Evolutionary conservation across 441 rosid genomes (phyloP), one percentile per base, ranked within the genome.

Genomic region (Erodium moschatum): DNA sequence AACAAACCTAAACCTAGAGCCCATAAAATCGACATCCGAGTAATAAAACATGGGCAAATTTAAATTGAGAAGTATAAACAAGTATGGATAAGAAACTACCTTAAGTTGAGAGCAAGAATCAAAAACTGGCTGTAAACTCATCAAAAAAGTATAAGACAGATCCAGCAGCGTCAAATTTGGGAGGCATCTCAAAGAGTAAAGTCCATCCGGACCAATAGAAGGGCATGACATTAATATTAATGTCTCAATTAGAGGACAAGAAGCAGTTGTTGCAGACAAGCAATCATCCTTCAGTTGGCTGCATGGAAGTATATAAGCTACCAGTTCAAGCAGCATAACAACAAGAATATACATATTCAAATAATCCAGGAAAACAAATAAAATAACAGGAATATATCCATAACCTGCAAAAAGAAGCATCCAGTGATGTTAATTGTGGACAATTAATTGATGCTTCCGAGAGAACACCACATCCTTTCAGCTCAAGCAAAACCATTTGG

Each of bases 371-470:
- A 66, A 8, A 62, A 69, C n/a, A 4, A 38, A 13, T 5, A 64
- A 77, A n/a, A 66, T 44, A 70, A 38, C 52, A 68, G 20, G 6
- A 16, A 38, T 67, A 54, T 20, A 40, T 56, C 69, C 31, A 21
- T 68, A 66, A 91, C 99, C 97, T 73, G 93, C 99, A 92, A 81
- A 95, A 95, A 54, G 99, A 95, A 72, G 97, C 96, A 81, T 95
- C 99, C 69, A 95, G 84, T 69, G 99, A 87, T 69, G 85, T 89
- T 62, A 92, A 79, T 44, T 78, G 87, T 70, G 97, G 97, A 72
- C 97, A 92, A 48, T 85, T 75, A 69, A 95, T 89, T 67, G 85
- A 83, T 72, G 91, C 97, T 72, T 89, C 88, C 44, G 97, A 87
- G 72, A 92, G 77, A 13, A 83, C 92, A 77, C 97, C 99, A 67